Percentiles rank a stretch among this genome's conserved stretches.
Evolutionary conservation across 164 flowering plant species (phyloP).

Genomic region (Nymphaea colorata): DNA sequence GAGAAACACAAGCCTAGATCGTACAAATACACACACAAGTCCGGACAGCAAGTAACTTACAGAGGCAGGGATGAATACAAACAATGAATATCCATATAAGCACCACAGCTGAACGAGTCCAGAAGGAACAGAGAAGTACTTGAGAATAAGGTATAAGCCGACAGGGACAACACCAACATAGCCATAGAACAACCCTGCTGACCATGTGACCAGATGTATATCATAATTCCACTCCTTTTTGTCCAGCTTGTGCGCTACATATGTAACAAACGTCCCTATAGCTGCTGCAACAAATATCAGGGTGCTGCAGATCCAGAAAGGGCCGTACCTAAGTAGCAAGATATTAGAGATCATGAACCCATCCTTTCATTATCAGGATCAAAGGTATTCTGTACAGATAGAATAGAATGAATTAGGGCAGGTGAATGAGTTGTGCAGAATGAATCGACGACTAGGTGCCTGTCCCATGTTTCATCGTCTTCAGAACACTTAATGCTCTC

Average conservation of each 20-base stretch:
- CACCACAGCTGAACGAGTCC: conserved; percentile 85
- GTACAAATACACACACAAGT: background rate
- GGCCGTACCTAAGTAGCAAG: conserved; percentile 67
- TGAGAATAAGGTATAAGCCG: conserved; percentile 65
- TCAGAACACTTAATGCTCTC: no score
- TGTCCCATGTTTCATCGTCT: no score
- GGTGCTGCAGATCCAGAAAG: conserved; percentile 97
- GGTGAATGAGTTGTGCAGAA: no score
- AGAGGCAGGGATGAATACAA: conserved; percentile 87
- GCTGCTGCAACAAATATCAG: conserved; percentile 96
- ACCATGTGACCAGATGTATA: conserved; percentile 92
- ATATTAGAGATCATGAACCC: background rate
- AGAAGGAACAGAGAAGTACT: conserved; percentile 94
- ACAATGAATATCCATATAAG: conserved; percentile 91
- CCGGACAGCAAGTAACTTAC: conserved; percentile 32
- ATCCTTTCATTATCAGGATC: no score
- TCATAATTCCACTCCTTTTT: conserved; percentile 90
- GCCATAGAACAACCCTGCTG: conserved; percentile 97
- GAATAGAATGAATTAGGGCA: no score
- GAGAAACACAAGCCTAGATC: background rate
- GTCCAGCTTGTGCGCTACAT: conserved; percentile 79
- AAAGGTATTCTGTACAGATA: no score
- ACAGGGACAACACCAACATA: conserved; percentile 81
- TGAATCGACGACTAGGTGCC: no score
- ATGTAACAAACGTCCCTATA: conserved; percentile 92